Percentiles rank a stretch among this genome's conserved stretches.
These are phyloP conservation scores for Metschnikowia matae DNA, from an alignment of 805 yeast species.

Conservation along the genomic window DNA sequence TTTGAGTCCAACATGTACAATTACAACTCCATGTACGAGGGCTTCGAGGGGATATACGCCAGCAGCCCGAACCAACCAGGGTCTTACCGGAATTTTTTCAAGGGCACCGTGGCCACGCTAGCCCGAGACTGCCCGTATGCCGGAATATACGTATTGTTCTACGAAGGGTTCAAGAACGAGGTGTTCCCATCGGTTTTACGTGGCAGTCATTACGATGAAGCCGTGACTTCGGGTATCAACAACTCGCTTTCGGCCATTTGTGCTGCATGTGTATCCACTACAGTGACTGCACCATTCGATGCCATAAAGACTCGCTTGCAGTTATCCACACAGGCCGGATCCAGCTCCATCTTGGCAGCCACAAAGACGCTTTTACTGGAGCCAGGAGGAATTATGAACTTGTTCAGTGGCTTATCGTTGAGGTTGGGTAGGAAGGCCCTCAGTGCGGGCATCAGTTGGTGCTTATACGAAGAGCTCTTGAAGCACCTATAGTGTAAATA, in stretches of 20 bases:
- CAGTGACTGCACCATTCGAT: conserved; percentile 92
- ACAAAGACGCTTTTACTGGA: conserved; percentile 40
- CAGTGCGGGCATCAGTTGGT: conserved; percentile 96
- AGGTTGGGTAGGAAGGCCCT: conserved; percentile 81
- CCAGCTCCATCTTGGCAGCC: conserved; percentile 36
- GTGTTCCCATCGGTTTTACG: conserved; percentile 39
- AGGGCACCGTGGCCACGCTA: conserved; percentile 84
- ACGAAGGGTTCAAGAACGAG: conserved; percentile 67
- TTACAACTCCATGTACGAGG: conserved; percentile 61
- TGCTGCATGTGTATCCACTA: conserved; percentile 78
- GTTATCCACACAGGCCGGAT: conserved; percentile 44
- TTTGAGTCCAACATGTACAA: conserved; percentile 77
- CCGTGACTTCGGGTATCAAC: conserved; percentile 12
- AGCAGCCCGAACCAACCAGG: conserved; percentile 28
- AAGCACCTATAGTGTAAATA: conserved; percentile 20
- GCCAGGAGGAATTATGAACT: conserved; percentile 47
- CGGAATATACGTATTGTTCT: conserved; percentile 81
- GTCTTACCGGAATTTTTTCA: conserved; percentile 66
- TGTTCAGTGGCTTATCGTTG: conserved; percentile 82
- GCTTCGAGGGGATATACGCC: conserved; percentile 51
- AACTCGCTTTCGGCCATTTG: conserved; percentile 73
- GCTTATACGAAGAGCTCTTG: conserved; percentile 87
- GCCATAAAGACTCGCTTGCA: conserved; percentile 92
- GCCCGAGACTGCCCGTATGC: conserved; percentile 96
- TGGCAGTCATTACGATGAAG: conserved; percentile 8